Evolutionary conservation across 2,329 filamentous ascomycete species (phyloP).

Genomic region (Tolypocladium nubicola): DNA sequence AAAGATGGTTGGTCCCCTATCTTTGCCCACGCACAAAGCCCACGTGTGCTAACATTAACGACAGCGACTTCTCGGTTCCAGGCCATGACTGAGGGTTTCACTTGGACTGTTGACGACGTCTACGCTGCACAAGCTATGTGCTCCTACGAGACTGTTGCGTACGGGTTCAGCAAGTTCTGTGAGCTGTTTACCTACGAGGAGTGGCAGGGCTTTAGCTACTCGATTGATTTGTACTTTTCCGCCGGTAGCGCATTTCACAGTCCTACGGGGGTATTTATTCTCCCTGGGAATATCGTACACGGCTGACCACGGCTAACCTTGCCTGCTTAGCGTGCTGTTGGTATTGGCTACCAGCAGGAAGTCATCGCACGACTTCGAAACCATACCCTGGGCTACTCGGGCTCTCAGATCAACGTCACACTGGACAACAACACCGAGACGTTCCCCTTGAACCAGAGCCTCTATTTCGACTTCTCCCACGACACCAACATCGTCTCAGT

Average conservation of each 20-base stretch:
- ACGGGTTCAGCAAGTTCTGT: conserved; percentile 66
- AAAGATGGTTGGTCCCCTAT: conserved; percentile 32
- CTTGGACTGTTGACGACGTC: conserved; percentile 54
- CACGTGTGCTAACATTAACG: background rate
- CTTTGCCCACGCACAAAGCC: background rate
- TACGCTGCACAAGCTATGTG: conserved; percentile 64
- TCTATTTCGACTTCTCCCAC: conserved; percentile 72
- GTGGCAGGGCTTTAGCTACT: conserved; percentile 64
- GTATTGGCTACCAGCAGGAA: conserved; percentile 64
- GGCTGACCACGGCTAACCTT: background rate
- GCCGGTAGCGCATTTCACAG: conserved; percentile 52
- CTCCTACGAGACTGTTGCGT: conserved; percentile 68
- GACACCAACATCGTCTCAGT: conserved; percentile 65
- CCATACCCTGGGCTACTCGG: conserved; percentile 49
- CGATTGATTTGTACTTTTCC: conserved; percentile 55
- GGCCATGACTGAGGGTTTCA: conserved; percentile 41
- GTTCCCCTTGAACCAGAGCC: conserved; percentile 61
- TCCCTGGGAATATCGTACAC: background rate
- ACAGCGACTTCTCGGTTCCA: conserved; percentile 49
- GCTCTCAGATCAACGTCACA: conserved; percentile 56
- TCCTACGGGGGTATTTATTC: conserved; percentile 42
- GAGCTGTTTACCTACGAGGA: conserved; percentile 65
- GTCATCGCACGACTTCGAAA: conserved; percentile 60
- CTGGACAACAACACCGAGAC: conserved; percentile 57
- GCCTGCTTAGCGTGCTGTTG: conserved; percentile 47